phyloP scores from a whole-genome alignment of 768 basidiomycete genomes.

The Pleurotus sapidus region DNA sequence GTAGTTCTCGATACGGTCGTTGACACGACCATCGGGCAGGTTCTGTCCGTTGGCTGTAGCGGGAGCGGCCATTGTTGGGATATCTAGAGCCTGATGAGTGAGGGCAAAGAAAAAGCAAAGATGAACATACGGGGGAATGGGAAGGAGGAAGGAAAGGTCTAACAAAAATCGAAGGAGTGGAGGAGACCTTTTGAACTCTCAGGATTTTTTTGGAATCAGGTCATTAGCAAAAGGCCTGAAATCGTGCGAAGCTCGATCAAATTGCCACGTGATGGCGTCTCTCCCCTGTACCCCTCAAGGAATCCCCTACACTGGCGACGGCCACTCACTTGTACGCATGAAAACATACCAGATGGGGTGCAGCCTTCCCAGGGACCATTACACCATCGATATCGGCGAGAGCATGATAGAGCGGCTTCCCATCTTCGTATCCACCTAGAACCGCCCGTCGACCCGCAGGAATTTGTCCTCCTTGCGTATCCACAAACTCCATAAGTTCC shows the following conservation, averaged over 20 bases:
- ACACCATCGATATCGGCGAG: too few relatives aligned
- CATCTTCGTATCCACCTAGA: too few relatives aligned
- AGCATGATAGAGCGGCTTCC: too few relatives aligned
- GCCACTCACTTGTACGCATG: too few relatives aligned
- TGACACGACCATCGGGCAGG: constrained; percentile 56
- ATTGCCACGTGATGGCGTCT: neutral
- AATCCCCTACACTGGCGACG: too few relatives aligned
- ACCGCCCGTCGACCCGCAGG: too few relatives aligned
- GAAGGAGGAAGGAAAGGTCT: neutral
- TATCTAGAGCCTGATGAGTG: neutral
- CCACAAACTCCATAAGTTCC: too few relatives aligned
- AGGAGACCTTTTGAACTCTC: constrained; percentile 4
- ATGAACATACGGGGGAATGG: neutral
- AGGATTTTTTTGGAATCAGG: constrained; percentile 7
- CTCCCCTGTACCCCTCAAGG: neutral
- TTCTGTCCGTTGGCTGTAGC: neutral
- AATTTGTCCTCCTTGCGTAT: too few relatives aligned
- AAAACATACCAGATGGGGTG: too few relatives aligned
- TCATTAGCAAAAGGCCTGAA: neutral
- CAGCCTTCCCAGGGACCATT: too few relatives aligned
- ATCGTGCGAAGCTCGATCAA: neutral
- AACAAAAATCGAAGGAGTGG: neutral
- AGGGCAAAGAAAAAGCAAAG: neutral
- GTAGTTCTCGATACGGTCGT: constrained; percentile 78
- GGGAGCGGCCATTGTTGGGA: neutral